Percentiles rank a stretch among this genome's conserved stretches.
Evolutionary conservation across 768 basidiomycete genomes (phyloP).

Genomic region (Pleurotus tuber-regium): DNA sequence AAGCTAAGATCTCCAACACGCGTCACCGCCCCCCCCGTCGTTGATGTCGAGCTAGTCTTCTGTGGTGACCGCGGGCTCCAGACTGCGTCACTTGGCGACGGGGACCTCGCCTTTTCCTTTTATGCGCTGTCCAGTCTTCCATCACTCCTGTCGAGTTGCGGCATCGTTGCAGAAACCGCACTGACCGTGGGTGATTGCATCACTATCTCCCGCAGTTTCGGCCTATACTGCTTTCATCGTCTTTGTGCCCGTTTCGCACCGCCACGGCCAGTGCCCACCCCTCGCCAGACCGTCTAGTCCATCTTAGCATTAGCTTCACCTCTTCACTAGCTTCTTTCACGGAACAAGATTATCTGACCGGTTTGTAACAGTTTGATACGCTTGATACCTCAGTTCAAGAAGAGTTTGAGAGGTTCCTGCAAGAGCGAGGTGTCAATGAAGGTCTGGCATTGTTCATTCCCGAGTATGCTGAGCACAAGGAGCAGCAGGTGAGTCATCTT

Average conservation of each 20-base stretch:
- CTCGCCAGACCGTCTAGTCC: slow-evolving; percentile 1
- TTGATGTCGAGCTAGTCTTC: neutral
- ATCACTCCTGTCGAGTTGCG: slow-evolving; percentile 1
- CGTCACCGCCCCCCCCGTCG: neutral
- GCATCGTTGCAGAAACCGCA: neutral
- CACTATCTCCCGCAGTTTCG: neutral
- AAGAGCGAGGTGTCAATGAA: slow-evolving; percentile 88
- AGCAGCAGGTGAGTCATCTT: slow-evolving; percentile 71
- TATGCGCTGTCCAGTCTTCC: neutral
- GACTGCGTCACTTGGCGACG: neutral
- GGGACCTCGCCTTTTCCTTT: neutral
- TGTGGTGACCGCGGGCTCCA: neutral
- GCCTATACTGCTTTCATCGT: neutral
- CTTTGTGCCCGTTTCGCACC: neutral
- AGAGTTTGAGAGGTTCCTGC: slow-evolving; percentile 86
- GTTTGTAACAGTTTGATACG: slow-evolving; percentile 68
- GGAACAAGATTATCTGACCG: neutral
- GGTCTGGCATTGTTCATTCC: slow-evolving; percentile 82
- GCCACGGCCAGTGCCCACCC: slow-evolving; percentile 4
- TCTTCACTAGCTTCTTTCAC: slow-evolving; percentile 1
- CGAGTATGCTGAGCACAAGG: slow-evolving; percentile 86
- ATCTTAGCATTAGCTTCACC: neutral
- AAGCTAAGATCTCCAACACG: neutral
- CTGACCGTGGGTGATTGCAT: neutral
- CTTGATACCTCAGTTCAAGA: slow-evolving; percentile 87